Conservation (phyloP, 2,329 filamentous ascomycete genomes). For the Spiromastix sp. region DNA sequence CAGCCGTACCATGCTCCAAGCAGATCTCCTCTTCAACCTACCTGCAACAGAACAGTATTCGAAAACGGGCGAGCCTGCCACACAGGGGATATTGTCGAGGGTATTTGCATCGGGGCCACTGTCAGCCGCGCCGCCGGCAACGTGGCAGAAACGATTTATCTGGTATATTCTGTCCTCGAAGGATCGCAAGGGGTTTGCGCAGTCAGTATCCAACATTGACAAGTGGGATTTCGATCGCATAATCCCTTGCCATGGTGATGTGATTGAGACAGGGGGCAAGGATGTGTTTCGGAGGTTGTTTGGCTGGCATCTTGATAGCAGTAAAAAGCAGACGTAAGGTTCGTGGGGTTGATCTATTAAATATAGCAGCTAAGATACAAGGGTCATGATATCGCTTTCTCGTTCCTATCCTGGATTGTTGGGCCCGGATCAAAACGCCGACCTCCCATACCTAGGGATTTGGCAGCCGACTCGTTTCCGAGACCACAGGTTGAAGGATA, state of each 20-base stretch:
- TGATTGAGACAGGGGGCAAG: conserved; percentile 66
- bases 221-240: conserved; percentile 77
- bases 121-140: conserved; percentile 48
- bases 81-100: conserved; percentile 49
- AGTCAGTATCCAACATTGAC: conserved; percentile 58
- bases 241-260: conserved; percentile 89
- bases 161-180: conserved; percentile 61
- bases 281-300: conserved; percentile 67
- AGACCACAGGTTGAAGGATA: no score
- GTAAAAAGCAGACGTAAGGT: conserved; percentile 1
- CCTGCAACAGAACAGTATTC: conserved; percentile 79
- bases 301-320: conserved; percentile 61
- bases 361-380: no score
- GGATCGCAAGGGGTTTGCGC: conserved; percentile 59
- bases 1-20: conserved; percentile 69
- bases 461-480: no score
- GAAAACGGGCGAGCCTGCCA: conserved; percentile 43
- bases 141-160: conserved; percentile 66
- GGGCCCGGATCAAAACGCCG: no score
- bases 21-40: conserved; percentile 85
- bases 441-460: no score
- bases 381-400: no score
- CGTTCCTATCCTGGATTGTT: no score
- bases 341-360: no score
- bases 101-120: conserved; percentile 49